Base-by-base conservation (phyloP, 129 eudicot species). In the Ambrosia trifida region DNA sequence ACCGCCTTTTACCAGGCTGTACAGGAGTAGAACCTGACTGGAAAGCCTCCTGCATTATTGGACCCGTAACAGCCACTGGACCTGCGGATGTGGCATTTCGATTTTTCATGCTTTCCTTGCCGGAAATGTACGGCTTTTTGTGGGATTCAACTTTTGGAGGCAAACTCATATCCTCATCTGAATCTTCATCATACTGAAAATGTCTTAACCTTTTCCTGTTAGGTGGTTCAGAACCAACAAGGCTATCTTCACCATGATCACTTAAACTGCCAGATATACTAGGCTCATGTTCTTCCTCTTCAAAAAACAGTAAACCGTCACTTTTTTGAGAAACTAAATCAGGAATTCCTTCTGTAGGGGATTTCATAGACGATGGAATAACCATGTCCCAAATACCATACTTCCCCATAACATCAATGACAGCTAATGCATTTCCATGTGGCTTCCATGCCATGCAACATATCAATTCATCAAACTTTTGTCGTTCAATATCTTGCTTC, bases 331-430 rank as follows among this genome's bases (percentile, higher is more conserved):
- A 83, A 47, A 20, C 66, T 11, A 75, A 46, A 72, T 36, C 49
- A 53, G 96, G 96, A 65, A 77, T 78, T 43, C 84, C 97, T 79
- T 95, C 99, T 31, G 99, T 95, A 35, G 99, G 99, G 33, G 99
- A 90, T 57, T 78, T 86, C 97, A 95, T 85, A 20, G 99, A 79
- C 28, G 89, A 81, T 16, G 97, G 97, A 46, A 95, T 86, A 75
- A 90, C 86, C 17, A 94, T 80, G 54, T 95, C 99, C 99, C 99
- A 95, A 36, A 95, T 87, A 61, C 99, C 99, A 70, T 82, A 95
- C 78, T 86, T 95, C 30, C 99, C 99, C 88, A 76, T 88, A 66
- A 78, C 82, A 78, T 95, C 97, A 67, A 95, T 95, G 57, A 86
- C 89, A 65, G 93, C 95, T 73, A 95, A 70, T 2, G 99, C 94